Percentiles rank a stretch among this genome's conserved stretches.
phyloP scores from a whole-genome alignment of 163 green algal genomes.

The Smithsoniella earleae region DNA sequence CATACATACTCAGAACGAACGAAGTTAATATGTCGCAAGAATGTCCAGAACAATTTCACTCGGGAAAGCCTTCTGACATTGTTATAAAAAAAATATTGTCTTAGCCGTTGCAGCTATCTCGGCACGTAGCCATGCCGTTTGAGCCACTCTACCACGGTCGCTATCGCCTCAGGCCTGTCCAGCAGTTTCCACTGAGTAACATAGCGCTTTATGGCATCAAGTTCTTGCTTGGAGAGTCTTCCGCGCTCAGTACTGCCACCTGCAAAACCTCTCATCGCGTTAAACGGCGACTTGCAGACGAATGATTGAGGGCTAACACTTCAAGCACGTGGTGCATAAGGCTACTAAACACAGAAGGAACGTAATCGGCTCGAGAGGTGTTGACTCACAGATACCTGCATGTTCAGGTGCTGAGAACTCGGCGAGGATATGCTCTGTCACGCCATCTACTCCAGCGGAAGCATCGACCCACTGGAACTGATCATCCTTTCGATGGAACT shows the following conservation, averaged over 20 bases:
- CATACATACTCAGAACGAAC: too few relatives aligned
- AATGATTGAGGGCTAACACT: neutral
- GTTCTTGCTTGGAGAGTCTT: slow-evolving; percentile 41
- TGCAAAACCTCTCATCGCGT: slow-evolving; percentile 2
- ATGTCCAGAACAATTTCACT: too few relatives aligned
- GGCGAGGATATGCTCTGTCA: slow-evolving; percentile 38
- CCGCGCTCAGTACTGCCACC: slow-evolving; percentile 34
- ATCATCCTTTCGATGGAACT: slow-evolving; percentile 65
- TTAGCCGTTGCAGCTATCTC: too few relatives aligned
- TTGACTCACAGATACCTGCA: slow-evolving; percentile 33
- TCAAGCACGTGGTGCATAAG: neutral
- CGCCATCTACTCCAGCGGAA: slow-evolving; percentile 34
- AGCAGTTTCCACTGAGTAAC: slow-evolving; percentile 35
- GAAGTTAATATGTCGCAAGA: too few relatives aligned
- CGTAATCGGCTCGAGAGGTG: neutral
- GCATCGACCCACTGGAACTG: slow-evolving; percentile 49
- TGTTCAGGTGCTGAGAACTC: slow-evolving; percentile 34
- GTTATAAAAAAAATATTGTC: too few relatives aligned
- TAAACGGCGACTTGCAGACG: neutral
- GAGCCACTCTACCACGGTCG: neutral
- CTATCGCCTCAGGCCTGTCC: slow-evolving; percentile 26
- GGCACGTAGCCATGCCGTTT: neutral
- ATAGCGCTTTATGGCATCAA: slow-evolving; percentile 46
- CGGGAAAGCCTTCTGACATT: too few relatives aligned
- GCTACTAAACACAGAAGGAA: neutral